phyloP scores from a whole-genome alignment of 352 stramenopile genomes.

The Phytophthora sansomeana region DNA sequence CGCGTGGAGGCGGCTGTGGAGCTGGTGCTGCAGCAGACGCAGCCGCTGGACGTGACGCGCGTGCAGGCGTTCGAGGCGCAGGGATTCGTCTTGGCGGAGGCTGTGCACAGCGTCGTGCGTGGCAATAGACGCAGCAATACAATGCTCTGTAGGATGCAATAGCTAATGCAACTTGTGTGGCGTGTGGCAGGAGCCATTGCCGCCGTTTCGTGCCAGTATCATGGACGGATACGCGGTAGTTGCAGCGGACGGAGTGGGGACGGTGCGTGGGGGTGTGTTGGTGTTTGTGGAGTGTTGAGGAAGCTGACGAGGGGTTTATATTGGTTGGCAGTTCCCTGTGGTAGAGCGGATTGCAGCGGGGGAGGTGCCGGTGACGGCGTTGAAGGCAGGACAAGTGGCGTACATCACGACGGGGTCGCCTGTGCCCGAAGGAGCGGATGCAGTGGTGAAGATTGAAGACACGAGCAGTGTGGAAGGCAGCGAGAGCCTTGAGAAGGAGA shows the following conservation, averaged over 20 bases:
- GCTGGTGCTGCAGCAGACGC: slow-evolving; percentile 55
- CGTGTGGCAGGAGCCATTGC: slow-evolving; percentile 82
- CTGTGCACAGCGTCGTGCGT: slow-evolving; percentile 49
- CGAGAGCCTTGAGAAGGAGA: slow-evolving; percentile 38
- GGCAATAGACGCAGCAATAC: too few relatives aligned
- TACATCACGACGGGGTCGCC: slow-evolving; percentile 97
- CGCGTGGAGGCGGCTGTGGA: slow-evolving; percentile 62
- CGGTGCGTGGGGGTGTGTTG: slow-evolving; percentile 38
- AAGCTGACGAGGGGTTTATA: not conserved
- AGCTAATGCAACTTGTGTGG: slow-evolving; percentile 1
- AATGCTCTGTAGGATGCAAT: not conserved
- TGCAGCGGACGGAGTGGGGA: slow-evolving; percentile 79
- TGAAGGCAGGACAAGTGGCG: slow-evolving; percentile 60
- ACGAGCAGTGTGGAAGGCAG: slow-evolving; percentile 64
- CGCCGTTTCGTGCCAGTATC: slow-evolving; percentile 96
- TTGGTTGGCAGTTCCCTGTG: slow-evolving; percentile 60
- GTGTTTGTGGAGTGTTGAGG: not conserved
- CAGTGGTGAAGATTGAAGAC: slow-evolving; percentile 96
- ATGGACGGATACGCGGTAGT: slow-evolving; percentile 98
- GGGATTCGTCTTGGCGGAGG: slow-evolving; percentile 63
- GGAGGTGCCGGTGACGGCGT: slow-evolving; percentile 44
- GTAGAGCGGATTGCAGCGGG: slow-evolving; percentile 77
- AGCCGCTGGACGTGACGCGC: slow-evolving; percentile 45
- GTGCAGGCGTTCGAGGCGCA: slow-evolving; percentile 49
- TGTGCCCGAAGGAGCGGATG: slow-evolving; percentile 91